Percentiles rank a stretch among this genome's conserved stretches.
Conservation (phyloP, 805 yeast genomes). For the Candida railenensis region DNA sequence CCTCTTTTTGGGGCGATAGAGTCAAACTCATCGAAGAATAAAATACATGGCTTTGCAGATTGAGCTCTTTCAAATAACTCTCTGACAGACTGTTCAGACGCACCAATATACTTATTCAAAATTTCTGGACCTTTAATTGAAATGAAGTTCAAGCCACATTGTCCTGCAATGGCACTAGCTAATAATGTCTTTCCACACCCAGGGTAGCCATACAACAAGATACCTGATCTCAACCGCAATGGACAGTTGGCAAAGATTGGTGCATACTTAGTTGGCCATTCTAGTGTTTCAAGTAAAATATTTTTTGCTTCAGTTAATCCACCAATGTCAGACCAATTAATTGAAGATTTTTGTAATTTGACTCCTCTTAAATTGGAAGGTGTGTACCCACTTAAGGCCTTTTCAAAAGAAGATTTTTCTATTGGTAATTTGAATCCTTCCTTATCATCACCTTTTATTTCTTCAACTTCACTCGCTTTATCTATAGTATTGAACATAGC, state of each 20-base stretch:
- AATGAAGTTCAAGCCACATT: slow-evolving; percentile 90
- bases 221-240: slow-evolving; percentile 82
- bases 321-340: slow-evolving; percentile 86
- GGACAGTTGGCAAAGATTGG: slow-evolving; percentile 93
- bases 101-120: slow-evolving; percentile 92
- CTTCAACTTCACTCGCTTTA: slow-evolving; percentile 10
- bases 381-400: slow-evolving; percentile 64
- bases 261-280: slow-evolving; percentile 96
- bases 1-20: slow-evolving; percentile 98
- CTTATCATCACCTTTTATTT: slow-evolving; percentile 1
- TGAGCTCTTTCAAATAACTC: slow-evolving; percentile 93
- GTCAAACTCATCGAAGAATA: slow-evolving; percentile 94
- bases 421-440: slow-evolving; percentile 7
- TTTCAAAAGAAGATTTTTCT: slow-evolving; percentile 43
- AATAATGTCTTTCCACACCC: slow-evolving; percentile 95
- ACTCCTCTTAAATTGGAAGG: slow-evolving; percentile 88
- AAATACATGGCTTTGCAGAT: slow-evolving; percentile 89
- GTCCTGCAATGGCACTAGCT: slow-evolving; percentile 91
- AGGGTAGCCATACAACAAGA: slow-evolving; percentile 90
- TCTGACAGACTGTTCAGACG: slow-evolving; percentile 91
- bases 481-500: slow-evolving; percentile 21
- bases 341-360: slow-evolving; percentile 72
- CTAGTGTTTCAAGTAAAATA: slow-evolving; percentile 79
- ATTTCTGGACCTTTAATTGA: slow-evolving; percentile 96
- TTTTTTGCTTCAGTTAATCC: slow-evolving; percentile 78